Evolutionary conservation across 2,329 filamentous ascomycete species (phyloP).

Genomic region (Aspergillus nomiae): DNA sequence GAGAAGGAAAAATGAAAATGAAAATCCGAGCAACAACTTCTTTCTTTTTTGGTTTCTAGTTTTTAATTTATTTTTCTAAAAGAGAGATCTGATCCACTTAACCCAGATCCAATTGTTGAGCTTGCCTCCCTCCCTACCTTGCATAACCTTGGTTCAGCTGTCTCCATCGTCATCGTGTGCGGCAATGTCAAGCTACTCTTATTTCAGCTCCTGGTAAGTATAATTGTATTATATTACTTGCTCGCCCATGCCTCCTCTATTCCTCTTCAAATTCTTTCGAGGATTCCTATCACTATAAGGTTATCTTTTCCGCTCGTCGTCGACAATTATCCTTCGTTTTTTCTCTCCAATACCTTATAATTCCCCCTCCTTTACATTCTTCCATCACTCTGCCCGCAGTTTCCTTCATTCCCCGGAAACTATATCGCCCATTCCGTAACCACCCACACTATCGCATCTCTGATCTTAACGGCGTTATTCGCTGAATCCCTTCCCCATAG

Average conservation of each 20-base stretch:
- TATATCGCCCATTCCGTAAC: slow-evolving; percentile 2
- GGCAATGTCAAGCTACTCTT: slow-evolving; percentile 26
- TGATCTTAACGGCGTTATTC: not conserved
- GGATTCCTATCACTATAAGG: not conserved
- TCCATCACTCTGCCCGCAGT: not conserved
- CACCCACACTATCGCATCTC: not conserved
- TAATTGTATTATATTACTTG: slow-evolving; percentile 12
- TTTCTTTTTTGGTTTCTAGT: not conserved
- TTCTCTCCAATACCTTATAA: slow-evolving; percentile 5
- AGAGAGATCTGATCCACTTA: slow-evolving; percentile 23
- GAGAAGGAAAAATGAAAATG: not conserved
- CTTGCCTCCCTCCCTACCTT: slow-evolving; percentile 26
- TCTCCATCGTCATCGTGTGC: slow-evolving; percentile 28
- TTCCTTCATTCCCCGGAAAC: not conserved
- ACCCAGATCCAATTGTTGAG: slow-evolving; percentile 25
- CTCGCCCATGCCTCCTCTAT: slow-evolving; percentile 16
- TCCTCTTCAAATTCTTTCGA: slow-evolving; percentile 11
- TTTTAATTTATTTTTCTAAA: slow-evolving; percentile 6
- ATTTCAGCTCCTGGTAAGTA: slow-evolving; percentile 16
- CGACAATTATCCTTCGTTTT: not conserved
- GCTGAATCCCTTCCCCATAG: not conserved
- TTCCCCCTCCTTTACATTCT: slow-evolving; percentile 1
- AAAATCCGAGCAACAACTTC: not conserved
- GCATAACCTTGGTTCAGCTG: slow-evolving; percentile 33
- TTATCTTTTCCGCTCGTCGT: not conserved